Evolutionary conservation across 768 basidiomycete species (phyloP).

Genomic region (Trametes gibbosa): DNA sequence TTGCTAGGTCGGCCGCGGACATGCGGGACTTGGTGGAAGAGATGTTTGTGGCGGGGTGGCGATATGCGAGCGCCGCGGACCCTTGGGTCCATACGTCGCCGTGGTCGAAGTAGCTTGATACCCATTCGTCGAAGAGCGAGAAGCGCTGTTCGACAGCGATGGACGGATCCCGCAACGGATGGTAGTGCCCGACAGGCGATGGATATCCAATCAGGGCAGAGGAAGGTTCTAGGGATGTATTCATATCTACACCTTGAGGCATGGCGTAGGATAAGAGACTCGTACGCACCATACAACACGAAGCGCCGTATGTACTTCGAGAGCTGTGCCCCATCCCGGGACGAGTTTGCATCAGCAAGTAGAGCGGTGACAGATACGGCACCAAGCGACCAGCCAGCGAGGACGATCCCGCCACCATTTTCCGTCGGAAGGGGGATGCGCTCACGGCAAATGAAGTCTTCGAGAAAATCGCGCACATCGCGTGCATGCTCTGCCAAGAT

Average conservation of each 20-base stretch:
- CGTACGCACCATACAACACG: conserved; percentile 7
- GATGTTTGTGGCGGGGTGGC: neutral
- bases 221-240: neutral
- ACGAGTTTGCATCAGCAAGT: neutral
- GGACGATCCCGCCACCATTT: conserved; percentile 8
- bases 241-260: too few relatives aligned
- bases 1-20: neutral
- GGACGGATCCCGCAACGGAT: neutral
- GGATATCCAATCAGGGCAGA: neutral
- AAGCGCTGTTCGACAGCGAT: neutral
- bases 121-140: neutral
- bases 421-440: neutral
- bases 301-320: neutral
- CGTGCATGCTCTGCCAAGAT: neutral
- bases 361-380: conserved; percentile 1
- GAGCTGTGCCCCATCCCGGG: neutral
- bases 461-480: neutral
- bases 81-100: conserved; percentile 13
- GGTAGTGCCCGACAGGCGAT: neutral
- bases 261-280: too few relatives aligned
- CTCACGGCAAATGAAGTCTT: neutral
- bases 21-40: neutral
- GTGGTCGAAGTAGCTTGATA: conserved; percentile 13
- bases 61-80: neutral
- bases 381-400: conserved; percentile 16